These are phyloP conservation scores for Sugiyamaella marilandica DNA, from an alignment of 805 yeast genomes.

Conservation along the genomic window DNA sequence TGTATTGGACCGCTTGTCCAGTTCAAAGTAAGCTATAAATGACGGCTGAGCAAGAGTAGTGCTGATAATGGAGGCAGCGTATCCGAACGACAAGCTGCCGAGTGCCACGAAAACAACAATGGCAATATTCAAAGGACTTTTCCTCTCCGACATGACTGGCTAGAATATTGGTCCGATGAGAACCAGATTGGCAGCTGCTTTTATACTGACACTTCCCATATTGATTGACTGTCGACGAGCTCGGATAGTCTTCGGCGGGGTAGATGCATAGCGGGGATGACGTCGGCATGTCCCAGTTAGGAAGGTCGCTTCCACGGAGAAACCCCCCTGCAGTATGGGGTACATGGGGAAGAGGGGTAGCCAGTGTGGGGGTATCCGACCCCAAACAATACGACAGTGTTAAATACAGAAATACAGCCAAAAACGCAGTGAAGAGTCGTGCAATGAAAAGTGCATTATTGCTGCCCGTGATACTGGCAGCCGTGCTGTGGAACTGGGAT, in stretches of 20 bases:
- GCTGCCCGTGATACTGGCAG: not conserved
- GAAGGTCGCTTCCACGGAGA: not conserved
- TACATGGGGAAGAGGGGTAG: not conserved
- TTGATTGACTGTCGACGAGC: not conserved
- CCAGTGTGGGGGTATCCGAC: slow-evolving; percentile 1
- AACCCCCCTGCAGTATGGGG: not conserved
- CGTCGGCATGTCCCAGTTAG: not conserved
- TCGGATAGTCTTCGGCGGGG: not conserved
- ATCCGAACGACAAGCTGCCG: slow-evolving; percentile 11
- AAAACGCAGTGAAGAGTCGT: not conserved
- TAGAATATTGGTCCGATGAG: not conserved
- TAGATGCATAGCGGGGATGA: not conserved
- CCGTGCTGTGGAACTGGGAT: not conserved
- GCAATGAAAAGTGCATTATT: not conserved
- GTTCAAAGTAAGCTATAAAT: slow-evolving; percentile 8
- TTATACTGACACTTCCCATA: not conserved
- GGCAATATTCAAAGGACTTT: not conserved
- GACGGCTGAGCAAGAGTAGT: slow-evolving; percentile 12
- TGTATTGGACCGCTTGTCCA: slow-evolving; percentile 6
- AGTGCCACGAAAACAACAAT: slow-evolving; percentile 6
- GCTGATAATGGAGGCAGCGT: slow-evolving; percentile 7
- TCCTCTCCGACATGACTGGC: not conserved
- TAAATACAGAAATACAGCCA: not conserved
- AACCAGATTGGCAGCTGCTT: not conserved
- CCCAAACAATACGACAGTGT: not conserved